Conservation (phyloP, 1,284 basidiomycete species). For the Cutaneotrichosporon dermatis region DNA sequence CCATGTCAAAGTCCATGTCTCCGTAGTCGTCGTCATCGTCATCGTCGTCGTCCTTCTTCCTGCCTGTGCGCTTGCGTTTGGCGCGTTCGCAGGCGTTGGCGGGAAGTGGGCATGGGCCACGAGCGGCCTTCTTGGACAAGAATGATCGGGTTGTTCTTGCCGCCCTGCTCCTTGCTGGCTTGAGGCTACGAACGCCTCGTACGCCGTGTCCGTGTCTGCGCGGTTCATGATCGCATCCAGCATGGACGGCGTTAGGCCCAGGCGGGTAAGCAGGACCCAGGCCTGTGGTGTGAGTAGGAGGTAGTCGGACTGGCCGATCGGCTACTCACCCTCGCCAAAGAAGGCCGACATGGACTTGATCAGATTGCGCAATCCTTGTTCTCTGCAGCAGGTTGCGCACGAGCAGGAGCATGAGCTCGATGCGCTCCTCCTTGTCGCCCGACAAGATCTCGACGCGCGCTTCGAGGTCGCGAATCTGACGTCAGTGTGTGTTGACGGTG, state of each 20-base stretch:
- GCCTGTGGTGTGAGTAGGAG: slow-evolving; percentile 21
- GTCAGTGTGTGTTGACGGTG: neutral
- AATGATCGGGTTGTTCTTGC: neutral
- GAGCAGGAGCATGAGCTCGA: slow-evolving; percentile 73
- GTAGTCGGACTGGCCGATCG: neutral
- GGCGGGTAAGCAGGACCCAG: slow-evolving; percentile 64
- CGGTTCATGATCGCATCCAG: slow-evolving; percentile 75
- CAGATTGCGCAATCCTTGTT: slow-evolving; percentile 74
- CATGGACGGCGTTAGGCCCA: slow-evolving; percentile 67
- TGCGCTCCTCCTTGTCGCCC: slow-evolving; percentile 78
- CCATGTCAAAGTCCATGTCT: neutral
- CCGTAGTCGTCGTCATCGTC: slow-evolving; percentile 1
- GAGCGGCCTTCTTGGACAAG: slow-evolving; percentile 5
- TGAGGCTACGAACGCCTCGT: slow-evolving; percentile 69
- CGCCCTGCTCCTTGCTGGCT: slow-evolving; percentile 42
- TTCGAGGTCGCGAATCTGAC: slow-evolving; percentile 83
- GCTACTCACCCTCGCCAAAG: slow-evolving; percentile 73
- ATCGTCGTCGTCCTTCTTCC: slow-evolving; percentile 6
- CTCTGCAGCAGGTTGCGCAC: slow-evolving; percentile 84
- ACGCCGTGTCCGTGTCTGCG: slow-evolving; percentile 83
- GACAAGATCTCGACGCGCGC: slow-evolving; percentile 85
- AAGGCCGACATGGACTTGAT: slow-evolving; percentile 70
- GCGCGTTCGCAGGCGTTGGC: neutral
- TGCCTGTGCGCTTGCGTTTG: slow-evolving; percentile 30
- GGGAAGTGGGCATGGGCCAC: slow-evolving; percentile 4